Evolutionary conservation across 2,329 filamentous ascomycete species (phyloP).

Genomic region (Dactylonectria macrodidyma): DNA sequence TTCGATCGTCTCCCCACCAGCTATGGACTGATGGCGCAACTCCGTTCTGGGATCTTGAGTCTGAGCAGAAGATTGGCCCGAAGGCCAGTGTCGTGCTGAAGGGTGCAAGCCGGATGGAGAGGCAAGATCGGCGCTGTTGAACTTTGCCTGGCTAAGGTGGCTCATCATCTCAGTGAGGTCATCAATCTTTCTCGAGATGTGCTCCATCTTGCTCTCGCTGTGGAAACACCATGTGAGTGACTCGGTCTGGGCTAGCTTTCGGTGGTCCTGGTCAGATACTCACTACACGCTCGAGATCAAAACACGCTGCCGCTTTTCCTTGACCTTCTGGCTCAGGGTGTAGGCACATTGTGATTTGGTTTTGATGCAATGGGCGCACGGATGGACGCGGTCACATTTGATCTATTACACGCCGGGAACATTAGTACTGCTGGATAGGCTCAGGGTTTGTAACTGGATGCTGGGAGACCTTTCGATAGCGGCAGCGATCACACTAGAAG

Average conservation of each 20-base stretch:
- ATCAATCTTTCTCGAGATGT: constrained; percentile 32
- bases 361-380: constrained; percentile 29
- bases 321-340: constrained; percentile 28
- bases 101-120: not conserved
- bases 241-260: not conserved
- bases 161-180: constrained; percentile 20
- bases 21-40: constrained; percentile 7
- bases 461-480: not conserved
- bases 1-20: constrained; percentile 35
- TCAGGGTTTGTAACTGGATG: not conserved
- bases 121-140: not conserved
- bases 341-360: constrained; percentile 19
- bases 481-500: not conserved
- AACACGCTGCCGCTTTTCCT: constrained; percentile 27
- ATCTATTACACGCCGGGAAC: constrained; percentile 1
- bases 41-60: not conserved
- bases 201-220: constrained; percentile 25
- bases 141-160: not conserved
- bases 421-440: not conserved
- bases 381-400: constrained; percentile 29
- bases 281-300: constrained; percentile 35
- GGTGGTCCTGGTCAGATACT: not conserved
- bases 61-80: not conserved
- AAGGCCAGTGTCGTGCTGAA: not conserved
- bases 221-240: not conserved